Evolutionary conservation across 2,329 filamentous ascomycete species (phyloP), one percentile per base, ranked within the genome.

Genomic region (Fusarium buxicola): DNA sequence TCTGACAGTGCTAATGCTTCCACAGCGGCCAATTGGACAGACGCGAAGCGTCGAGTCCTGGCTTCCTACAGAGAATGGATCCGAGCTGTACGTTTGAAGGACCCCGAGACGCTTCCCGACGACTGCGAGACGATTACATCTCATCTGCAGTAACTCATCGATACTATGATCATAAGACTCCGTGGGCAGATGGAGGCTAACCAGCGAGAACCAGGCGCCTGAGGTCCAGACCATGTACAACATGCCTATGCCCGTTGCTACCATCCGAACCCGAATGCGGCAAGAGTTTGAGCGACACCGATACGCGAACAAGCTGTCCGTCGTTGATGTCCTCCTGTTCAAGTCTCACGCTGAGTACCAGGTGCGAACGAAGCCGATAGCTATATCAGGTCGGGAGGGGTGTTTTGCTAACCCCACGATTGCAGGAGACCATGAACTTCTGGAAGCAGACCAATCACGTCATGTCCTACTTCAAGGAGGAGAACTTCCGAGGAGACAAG

Each of bases 221-320:
- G 94, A 98, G 77, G 94, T 99, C 75, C 95, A 98, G 79, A 91
- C 88, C 62, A 97, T 98, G 92, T 99, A 99, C 87, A 91, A 91
- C 63, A 83, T 99, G 74, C 92, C 92, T 76, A 87, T 96, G 74
- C 93, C 94, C 49, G 89, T 97, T 49, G 91, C 94, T 35, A 84
- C 86, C 64, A 89, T 99, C 75, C 91, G 95, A 71, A 96, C 94
- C 58, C 94, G 96, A 81, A 91, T 98, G 77, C 88, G 95, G 76
- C 91, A 98, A 81, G 94, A 99, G 77, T 99, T 97, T 76, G 95
- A 99, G 84, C 87, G 92, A 75, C 90, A 98, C 82, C 86, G 95
- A 84, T 97, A 91, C 76, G 93, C 97, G 69, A 92, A 91, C 77
- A 93, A 98, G 81, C 81, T 98, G 52, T 85, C 85, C 47, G 91